phyloP scores from a whole-genome alignment of 2,329 filamentous ascomycete genomes.

The Botrytis elliptica region DNA sequence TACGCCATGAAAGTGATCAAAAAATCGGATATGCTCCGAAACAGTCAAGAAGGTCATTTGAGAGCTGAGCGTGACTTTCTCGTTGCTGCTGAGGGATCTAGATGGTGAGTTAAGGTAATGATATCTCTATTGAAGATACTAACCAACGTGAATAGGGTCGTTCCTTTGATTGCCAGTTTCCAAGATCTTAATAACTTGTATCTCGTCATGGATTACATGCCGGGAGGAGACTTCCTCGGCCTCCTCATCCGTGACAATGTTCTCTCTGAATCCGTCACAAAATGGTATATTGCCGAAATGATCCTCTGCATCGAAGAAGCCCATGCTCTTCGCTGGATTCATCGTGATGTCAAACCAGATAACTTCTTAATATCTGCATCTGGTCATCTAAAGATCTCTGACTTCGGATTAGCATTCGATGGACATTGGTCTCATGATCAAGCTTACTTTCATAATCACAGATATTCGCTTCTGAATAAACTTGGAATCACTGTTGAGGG shows the following conservation, averaged over 20 bases:
- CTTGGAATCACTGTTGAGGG: constrained; percentile 72
- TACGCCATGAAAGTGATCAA: constrained; percentile 98
- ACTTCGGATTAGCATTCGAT: constrained; percentile 94
- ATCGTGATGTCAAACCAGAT: constrained; percentile 94
- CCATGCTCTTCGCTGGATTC: constrained; percentile 84
- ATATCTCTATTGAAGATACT: not conserved
- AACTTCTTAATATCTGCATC: constrained; percentile 90
- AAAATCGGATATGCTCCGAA: constrained; percentile 89
- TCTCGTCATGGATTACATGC: constrained; percentile 97
- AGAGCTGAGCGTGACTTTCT: constrained; percentile 90
- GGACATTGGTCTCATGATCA: constrained; percentile 94
- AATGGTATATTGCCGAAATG: constrained; percentile 94
- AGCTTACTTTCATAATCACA: constrained; percentile 78
- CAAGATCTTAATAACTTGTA: constrained; percentile 84
- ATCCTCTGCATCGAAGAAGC: constrained; percentile 91
- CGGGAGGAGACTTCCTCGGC: constrained; percentile 90
- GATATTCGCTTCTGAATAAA: constrained; percentile 74
- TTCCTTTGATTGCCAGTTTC: constrained; percentile 84
- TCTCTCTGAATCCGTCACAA: constrained; percentile 73
- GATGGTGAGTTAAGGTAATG: constrained; percentile 55
- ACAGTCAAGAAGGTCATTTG: constrained; percentile 88
- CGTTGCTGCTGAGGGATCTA: constrained; percentile 81
- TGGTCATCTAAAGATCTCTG: constrained; percentile 91
- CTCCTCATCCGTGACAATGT: constrained; percentile 82
- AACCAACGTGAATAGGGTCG: constrained; percentile 56